phyloP scores from a whole-genome alignment of 371 early-diverging fungal genomes.

The Lichtheimia hyalospora region DNA sequence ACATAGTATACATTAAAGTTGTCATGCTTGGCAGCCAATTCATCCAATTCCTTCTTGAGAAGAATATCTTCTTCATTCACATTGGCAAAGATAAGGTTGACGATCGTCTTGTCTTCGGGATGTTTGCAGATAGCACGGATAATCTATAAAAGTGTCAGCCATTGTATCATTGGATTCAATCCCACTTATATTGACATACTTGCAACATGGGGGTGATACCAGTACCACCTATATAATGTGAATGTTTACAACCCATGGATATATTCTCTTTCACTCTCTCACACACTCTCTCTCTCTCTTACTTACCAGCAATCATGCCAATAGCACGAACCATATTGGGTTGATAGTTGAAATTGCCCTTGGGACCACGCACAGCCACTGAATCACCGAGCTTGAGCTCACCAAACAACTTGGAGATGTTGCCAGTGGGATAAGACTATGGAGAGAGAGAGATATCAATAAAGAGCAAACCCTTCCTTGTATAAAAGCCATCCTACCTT shows the following conservation, averaged over 20 bases:
- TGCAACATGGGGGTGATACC: constrained; percentile 96
- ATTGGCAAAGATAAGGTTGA: constrained; percentile 92
- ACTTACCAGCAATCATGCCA: constrained; percentile 68
- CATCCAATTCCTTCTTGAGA: constrained; percentile 81
- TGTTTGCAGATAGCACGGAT: constrained; percentile 82
- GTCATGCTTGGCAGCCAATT: constrained; percentile 72
- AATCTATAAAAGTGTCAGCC: constrained; percentile 44
- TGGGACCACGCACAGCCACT: constrained; percentile 88
- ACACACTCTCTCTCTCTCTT: neutral
- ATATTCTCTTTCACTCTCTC: no score
- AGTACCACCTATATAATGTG: constrained; percentile 53
- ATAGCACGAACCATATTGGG: constrained; percentile 79
- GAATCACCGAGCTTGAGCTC: constrained; percentile 79
- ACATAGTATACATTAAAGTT: constrained; percentile 85
- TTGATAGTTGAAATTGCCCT: constrained; percentile 88
- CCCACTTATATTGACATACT: no score
- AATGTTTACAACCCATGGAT: neutral
- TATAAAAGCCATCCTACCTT: constrained; percentile 62
- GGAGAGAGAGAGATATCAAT: neutral
- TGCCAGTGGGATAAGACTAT: constrained; percentile 85
- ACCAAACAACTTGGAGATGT: constrained; percentile 78
- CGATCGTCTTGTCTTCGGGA: constrained; percentile 80
- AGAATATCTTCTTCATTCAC: constrained; percentile 89
- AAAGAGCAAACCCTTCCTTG: neutral
- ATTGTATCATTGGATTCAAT: neutral